Evolutionary conservation across 371 early-diverging fungal genomes (phyloP), one percentile per base, ranked within the genome.

Genomic region (Conidiobolus incongruus): DNA sequence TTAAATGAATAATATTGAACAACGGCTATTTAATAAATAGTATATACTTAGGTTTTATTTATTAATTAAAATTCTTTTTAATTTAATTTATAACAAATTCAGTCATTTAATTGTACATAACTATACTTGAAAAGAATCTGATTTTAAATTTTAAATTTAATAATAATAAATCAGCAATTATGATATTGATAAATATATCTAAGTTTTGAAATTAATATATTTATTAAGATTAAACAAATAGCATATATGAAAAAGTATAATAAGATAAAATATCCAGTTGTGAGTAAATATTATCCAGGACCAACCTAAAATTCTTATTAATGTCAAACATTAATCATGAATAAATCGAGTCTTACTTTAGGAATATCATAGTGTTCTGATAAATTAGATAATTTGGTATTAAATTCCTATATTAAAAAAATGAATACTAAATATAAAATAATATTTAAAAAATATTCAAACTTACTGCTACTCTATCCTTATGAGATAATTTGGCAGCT

Each of bases 321-420:
- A 20, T 4, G 26, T 26, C 8, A 26, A 19, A 20, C n/a, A 19
- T 19, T 16, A 37, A 21, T 8, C 19, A 21, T 7, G 3, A 16
- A 4, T 20, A 16, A 7, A 20, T 5, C 4, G 19, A 37, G 4
- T 19, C 4, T 4, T 37, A 37, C 37, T 16, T 37, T 37, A 17
- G 37, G 37, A 16, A 37, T 37, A 37, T 37, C 37, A 13, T 37
- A 37, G 20, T 37, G 37, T 21, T 37, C 37, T 12, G 37, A 37
- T 21, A 37, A 37, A 10, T 37, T 37, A 10, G 10, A 10, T 21
- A 37, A 37, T 21, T 37, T 37, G 3, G 10, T 7, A 13, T 37
- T 37, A 13, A 37, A 37, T 16, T 37, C 37, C 37, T 37, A 37
- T 17, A 37, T n/a, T n/a, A 17, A 20, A 37, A n/a, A 4, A 4